Evolutionary conservation across 1,139 yeast species (phyloP), one percentile per base, ranked within the genome.

Genomic region (Saccharomyces hybrid): DNA sequence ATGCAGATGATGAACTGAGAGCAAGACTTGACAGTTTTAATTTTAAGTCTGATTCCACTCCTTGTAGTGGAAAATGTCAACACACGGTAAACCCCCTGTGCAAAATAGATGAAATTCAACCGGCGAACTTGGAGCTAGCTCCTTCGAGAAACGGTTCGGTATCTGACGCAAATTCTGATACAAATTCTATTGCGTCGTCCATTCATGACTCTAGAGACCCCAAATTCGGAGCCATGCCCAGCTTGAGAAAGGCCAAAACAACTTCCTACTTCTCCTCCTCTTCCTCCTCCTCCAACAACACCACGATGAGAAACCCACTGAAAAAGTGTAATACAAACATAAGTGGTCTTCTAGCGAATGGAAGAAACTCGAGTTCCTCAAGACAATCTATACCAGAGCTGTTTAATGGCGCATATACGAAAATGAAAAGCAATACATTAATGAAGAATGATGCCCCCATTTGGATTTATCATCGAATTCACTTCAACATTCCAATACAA

Each of bases 381-480:
- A 19, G 44, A 38, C 44, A 38, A 19, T 38, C 44, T 11, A 38
- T 47, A 31, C 49, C 49, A 9, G 34, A 19, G 42, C 16, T 26
- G 19, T 48, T n/a, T 14, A 34, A 31, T 16, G 47, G 32, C 16
- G 42, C 47, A n/a, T 34, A 46, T 24, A 11, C 26, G 2, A 49
- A 28, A 6, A 49, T 34, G 32, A 47, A 31, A 12, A 29, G 19
- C 26, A 47, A 14, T 12, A n/a, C 19, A 31, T 28, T 28, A 4
- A 12, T 44, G 24, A n/a, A 29, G 27, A 24, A 26, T 6, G 24
- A 49, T 28, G 19, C 44, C 19, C 38, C 31, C 14, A n/a, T n/a
- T 41, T 31, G 31, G 44, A 50, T 29, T 26, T 50, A 41, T 50
- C 16, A 27, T 26, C 19, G 26, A 50, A 41, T 16, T 46, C 31